Evolutionary conservation across 257 asterid genomes (phyloP).

Genomic region (Euphrasia confusa): DNA sequence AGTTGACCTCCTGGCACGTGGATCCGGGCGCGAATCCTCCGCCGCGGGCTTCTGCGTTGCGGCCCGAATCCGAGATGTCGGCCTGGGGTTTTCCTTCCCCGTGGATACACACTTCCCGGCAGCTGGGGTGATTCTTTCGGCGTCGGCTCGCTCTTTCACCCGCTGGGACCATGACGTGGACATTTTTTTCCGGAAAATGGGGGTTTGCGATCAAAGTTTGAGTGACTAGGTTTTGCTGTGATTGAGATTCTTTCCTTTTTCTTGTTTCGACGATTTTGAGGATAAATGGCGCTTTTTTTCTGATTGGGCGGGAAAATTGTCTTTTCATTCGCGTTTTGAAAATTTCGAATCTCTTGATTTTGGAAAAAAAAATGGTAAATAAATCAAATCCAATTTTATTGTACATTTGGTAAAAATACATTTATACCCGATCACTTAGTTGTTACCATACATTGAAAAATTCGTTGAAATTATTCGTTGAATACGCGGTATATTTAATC

Average conservation of each 20-base stretch:
- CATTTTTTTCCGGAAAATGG: slow-evolving; percentile 18
- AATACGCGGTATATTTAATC: no score
- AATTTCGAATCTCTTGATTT: background rate
- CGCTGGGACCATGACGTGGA: slow-evolving; percentile 51
- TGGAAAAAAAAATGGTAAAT: no score
- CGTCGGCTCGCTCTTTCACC: slow-evolving; percentile 38
- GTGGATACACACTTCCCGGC: slow-evolving; percentile 34
- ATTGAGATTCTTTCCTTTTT: no score
- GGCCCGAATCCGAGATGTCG: slow-evolving; percentile 47
- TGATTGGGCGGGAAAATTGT: slow-evolving; percentile 24
- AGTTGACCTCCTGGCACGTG: slow-evolving; percentile 50
- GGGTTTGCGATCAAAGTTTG: no score
- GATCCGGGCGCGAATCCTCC: slow-evolving; percentile 36
- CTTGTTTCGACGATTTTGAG: background rate
- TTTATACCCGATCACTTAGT: no score
- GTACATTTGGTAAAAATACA: no score
- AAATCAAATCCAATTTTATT: no score
- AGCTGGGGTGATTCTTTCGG: slow-evolving; percentile 36
- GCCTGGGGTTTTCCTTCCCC: slow-evolving; percentile 65
- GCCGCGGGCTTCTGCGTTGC: slow-evolving; percentile 48
- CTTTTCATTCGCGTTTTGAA: slow-evolving; percentile 13
- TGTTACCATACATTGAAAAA: no score
- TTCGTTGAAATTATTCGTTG: no score
- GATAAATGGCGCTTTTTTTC: no score
- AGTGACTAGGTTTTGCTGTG: background rate